Evolutionary conservation across 257 asterid genomes (phyloP), one percentile per base, ranked within the genome.

Genomic region (Nicotiana knightiana): DNA sequence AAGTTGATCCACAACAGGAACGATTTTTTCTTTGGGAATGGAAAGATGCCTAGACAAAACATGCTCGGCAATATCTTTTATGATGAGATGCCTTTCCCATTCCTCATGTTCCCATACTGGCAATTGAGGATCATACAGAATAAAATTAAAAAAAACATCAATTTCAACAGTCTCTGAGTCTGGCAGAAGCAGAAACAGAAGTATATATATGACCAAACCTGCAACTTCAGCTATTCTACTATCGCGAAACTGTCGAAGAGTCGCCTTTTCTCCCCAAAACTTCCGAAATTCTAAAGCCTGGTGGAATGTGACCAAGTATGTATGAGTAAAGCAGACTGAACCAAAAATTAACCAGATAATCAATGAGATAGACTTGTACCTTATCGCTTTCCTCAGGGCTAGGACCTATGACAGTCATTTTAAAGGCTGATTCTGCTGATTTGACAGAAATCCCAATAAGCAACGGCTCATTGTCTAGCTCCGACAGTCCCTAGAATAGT

Each of bases 181-280:
- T 57, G 81, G 46, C 58, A 67, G 54, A 77, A 30, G 37, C 82
- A 86, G 79, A 57, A 88, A 79, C 68, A 81, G 77, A 83, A 71
- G 83, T 30, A 76, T 71, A 70, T 65, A 21, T 70, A 65, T 28
- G 81, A 81, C 83, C 82, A 80, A 63, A 96, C 99, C 97, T 78
- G 92, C 98, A 87, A 91, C 96, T 96, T 96, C 99, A 83, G 97
- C 94, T 87, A 96, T 93, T 89, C 86, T 91, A 81, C 97, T 91
- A 89, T 96, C 99, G 75, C 95, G 96, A 83, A 96, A 96, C 91
- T 90, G 89, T 87, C 98, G 87, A 62, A 94, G 92, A 43, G 97
- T 87, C 86, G 98, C 90, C 88, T 91, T 96, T 75, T 94, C 99
- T 53, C 99, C 99, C 99, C 99, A 96, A 86, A 94, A 96, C 68